Evolutionary conservation across 2,329 filamentous ascomycete genomes (phyloP).

Genomic region (Tolypocladium paradoxum): DNA sequence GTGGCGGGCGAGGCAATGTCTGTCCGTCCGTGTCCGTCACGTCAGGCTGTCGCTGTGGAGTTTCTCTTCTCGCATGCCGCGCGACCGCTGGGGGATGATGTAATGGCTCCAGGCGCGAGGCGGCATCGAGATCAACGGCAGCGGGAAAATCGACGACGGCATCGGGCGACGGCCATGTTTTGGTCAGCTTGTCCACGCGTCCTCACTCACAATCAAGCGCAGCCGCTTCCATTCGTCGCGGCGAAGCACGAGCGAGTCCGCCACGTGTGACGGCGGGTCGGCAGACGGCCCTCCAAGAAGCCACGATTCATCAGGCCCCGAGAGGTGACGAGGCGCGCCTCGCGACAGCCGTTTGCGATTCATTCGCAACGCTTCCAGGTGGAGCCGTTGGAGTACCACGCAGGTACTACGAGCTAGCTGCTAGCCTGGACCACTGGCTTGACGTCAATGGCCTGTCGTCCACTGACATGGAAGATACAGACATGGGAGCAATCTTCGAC

Average conservation of each 20-base stretch:
- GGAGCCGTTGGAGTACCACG: no score
- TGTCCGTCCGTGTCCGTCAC: not conserved
- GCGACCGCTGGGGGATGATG: slow-evolving; percentile 1
- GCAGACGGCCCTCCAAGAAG: not conserved
- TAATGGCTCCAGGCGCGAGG: not conserved
- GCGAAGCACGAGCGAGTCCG: not conserved
- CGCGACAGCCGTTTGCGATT: no score
- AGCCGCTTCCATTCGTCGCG: not conserved
- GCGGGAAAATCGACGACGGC: no score
- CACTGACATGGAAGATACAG: no score
- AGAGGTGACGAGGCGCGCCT: not conserved
- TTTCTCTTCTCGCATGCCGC: not conserved
- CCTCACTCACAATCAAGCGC: not conserved
- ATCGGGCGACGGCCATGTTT: no score
- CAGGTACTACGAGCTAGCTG: not conserved
- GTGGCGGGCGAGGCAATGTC: not conserved
- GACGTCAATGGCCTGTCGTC: no score
- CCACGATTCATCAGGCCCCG: not conserved
- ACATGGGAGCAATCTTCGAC: no score
- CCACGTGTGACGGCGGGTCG: not conserved
- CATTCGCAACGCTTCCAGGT: no score
- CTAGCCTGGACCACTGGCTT: no score
- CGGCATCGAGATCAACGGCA: slow-evolving; percentile 1
- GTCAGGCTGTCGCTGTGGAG: not conserved
- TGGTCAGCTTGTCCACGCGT: no score